These are phyloP conservation scores for Colletotrichum melonis DNA, from an alignment of 2,329 filamentous ascomycete genomes.

Conservation along the genomic window DNA sequence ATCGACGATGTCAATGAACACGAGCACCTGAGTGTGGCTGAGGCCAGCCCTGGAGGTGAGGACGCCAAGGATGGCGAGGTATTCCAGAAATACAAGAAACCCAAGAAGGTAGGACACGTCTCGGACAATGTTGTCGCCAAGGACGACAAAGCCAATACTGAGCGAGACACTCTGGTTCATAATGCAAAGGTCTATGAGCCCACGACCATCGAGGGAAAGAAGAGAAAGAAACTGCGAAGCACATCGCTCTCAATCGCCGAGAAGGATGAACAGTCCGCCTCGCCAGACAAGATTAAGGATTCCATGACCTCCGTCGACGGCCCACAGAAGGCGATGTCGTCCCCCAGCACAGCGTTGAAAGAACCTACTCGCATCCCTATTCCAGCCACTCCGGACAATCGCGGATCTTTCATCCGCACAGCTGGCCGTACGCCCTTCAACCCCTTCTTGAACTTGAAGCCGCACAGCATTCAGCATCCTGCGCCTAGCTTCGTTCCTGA, in stretches of 20 bases:
- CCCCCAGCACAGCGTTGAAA: neutral
- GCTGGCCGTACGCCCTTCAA: slow-evolving; percentile 1
- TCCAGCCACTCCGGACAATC: neutral
- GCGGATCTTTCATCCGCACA: neutral
- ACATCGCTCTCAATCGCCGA: neutral
- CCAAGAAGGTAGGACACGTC: neutral
- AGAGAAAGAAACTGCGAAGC: neutral
- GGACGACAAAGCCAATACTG: neutral
- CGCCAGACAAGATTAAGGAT: neutral
- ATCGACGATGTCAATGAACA: neutral
- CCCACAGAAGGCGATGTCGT: neutral
- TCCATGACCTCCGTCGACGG: neutral
- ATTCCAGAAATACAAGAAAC: neutral
- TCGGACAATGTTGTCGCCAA: neutral
- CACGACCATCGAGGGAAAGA: neutral
- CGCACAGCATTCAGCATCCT: slow-evolving; percentile 1
- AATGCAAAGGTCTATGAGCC: neutral
- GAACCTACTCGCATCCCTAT: slow-evolving; percentile 6
- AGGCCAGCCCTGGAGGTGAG: neutral
- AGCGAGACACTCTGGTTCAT: neutral
- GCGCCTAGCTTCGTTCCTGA: neutral
- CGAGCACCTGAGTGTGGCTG: neutral
- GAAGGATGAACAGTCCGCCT: neutral
- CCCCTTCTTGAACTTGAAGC: neutral
- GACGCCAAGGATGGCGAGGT: neutral